Base-by-base conservation (phyloP, 352 stramenopile species). In the Peronospora destructor region DNA sequence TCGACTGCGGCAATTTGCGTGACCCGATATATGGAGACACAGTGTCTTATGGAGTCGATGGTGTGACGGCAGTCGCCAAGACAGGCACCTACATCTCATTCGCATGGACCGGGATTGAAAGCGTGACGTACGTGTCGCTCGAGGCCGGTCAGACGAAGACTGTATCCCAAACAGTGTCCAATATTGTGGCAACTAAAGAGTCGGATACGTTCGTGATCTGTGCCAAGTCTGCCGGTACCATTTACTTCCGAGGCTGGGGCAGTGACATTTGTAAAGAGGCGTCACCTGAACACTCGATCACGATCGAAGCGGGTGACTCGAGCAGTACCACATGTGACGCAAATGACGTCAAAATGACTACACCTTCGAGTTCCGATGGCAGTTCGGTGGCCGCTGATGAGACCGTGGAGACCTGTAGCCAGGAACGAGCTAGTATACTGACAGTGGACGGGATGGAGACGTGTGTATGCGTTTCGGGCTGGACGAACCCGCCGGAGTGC, bases 101-200 rank as follows among this genome's bases (percentile, higher is more conserved):
- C 21, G 59, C 71, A 10, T 89, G 73, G 71, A 55, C 46, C 30
- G 45, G 56, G 21, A 49, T 79, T 4, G 46, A 53, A 29, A 82
- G 82, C 49, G 75, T 89, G 4, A 89, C 77, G 9, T 87, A 75
- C 60, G 49, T 84, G 21, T 55, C 62, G 19, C 61, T 87, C 45
- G 75, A 78, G 21, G 49, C 57, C 10, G 73, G 73, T 13, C 77
- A 89, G 57, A 84, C 81, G 62, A 86, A 86, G 56, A 83, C 65
- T 0, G 47, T 61, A 10, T 83, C 73, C 12, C 68, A 67, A 1
- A 72, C 56, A 13, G 47, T 74, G 17, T 62, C 58, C 10, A 59
- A 70, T 49, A 47, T 65, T 19, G 23, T 49, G 6, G 74, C 77
- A 0, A 59, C 49, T 0, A 56, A 69, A 10, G 66, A 70, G 23